phyloP scores from a whole-genome alignment of 345 rosid genomes.

The Gossypium sturtianum region DNA sequence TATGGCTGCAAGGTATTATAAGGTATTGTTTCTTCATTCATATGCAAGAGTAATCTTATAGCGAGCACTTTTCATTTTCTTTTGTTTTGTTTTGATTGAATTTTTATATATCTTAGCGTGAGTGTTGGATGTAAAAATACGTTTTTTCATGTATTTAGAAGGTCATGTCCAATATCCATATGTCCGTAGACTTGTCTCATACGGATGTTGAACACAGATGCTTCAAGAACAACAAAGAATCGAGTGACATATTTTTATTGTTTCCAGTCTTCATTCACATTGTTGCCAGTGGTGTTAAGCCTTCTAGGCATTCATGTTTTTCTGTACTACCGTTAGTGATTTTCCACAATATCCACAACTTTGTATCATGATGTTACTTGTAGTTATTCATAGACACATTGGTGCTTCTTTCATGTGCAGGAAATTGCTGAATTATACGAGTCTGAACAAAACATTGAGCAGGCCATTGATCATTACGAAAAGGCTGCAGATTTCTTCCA shows the following conservation, averaged over 20 bases:
- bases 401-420: neutral
- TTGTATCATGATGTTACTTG: neutral
- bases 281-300: neutral
- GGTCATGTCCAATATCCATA: neutral
- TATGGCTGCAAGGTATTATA: slow-evolving; percentile 7
- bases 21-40: slow-evolving; percentile 2
- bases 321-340: neutral
- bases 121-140: neutral
- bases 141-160: neutral
- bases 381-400: neutral
- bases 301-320: neutral
- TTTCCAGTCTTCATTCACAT: neutral
- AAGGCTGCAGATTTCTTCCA: slow-evolving; percentile 75
- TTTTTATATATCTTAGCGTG: neutral
- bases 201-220: neutral
- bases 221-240: neutral
- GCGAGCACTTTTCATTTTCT: neutral
- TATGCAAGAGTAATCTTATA: neutral
- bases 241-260: neutral
- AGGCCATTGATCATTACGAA: slow-evolving; percentile 38
- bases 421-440: neutral
- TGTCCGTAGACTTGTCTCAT: neutral
- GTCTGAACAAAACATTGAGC: slow-evolving; percentile 2
- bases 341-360: neutral
- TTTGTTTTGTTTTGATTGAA: slow-evolving; percentile 1